Evolutionary conservation across 208 protist genomes (phyloP).

Genomic region (Wallacemonas sp.): DNA sequence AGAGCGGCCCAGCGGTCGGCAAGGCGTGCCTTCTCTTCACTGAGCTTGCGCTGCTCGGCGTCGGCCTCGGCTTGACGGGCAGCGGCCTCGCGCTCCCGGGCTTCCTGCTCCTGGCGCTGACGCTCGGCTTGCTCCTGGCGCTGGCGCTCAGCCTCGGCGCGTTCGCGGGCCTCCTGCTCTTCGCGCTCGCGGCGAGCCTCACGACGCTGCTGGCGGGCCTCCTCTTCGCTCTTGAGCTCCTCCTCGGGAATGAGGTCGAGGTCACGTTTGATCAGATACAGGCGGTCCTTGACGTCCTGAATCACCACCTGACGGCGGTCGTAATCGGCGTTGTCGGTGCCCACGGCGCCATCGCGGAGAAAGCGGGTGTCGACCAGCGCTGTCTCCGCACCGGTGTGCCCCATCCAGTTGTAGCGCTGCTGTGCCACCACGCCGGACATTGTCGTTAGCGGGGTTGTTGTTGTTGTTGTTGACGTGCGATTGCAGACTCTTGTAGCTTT

Average conservation of each 20-base stretch:
- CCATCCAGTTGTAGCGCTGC: conserved; percentile 90
- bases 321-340: conserved; percentile 57
- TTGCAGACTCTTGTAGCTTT: background rate
- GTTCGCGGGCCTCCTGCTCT: conserved; percentile 13
- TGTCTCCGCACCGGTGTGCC: conserved; percentile 74
- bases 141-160: background rate
- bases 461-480: background rate
- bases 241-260: conserved; percentile 74
- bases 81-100: conserved; percentile 8
- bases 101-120: conserved; percentile 28
- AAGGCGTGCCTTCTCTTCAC: conserved; percentile 16
- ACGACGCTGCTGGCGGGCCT: conserved; percentile 24
- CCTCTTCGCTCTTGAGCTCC: conserved; percentile 46
- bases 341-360: conserved; percentile 23
- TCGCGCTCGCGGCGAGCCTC: conserved; percentile 12
- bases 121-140: conserved; percentile 19
- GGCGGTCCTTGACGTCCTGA: conserved; percentile 53
- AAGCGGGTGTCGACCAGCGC: conserved; percentile 40
- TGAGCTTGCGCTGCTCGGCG: conserved; percentile 11
- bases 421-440: conserved; percentile 51
- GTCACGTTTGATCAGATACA: conserved; percentile 75
- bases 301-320: conserved; percentile 55
- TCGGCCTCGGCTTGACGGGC: conserved; percentile 18
- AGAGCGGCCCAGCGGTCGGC: conserved; percentile 9
- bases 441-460: background rate